These are phyloP conservation scores for Coemansia sp. DNA, from an alignment of 192 early-diverging fungal species.

Conservation along the genomic window DNA sequence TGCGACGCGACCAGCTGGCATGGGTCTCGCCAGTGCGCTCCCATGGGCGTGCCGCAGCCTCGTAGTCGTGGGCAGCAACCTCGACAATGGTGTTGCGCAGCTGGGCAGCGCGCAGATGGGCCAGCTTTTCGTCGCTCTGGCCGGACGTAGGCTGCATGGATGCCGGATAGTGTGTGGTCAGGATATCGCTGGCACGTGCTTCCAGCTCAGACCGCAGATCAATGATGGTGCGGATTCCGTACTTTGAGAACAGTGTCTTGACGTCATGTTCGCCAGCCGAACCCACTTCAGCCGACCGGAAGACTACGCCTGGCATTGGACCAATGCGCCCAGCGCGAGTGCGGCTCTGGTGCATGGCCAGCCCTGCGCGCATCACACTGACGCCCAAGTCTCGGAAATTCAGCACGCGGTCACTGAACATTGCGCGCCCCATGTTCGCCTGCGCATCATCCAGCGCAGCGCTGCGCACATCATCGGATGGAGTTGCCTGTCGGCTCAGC, in stretches of 20 bases:
- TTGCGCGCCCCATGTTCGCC: conserved; percentile 15
- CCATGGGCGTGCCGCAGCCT: conserved; percentile 45
- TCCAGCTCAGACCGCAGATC: conserved; percentile 54
- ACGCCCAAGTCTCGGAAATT: conserved; percentile 53
- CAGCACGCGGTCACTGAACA: conserved; percentile 48
- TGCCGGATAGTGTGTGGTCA: conserved; percentile 48
- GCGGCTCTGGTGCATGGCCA: conserved; percentile 18
- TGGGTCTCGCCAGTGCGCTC: conserved; percentile 46
- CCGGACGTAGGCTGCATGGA: conserved; percentile 46
- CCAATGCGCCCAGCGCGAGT: conserved; percentile 22
- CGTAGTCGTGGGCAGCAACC: conserved; percentile 51
- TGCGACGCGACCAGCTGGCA: conserved; percentile 43
- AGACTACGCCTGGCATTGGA: conserved; percentile 53
- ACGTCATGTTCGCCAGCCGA: conserved; percentile 49
- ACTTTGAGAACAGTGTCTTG: conserved; percentile 43
- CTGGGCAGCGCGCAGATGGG: conserved; percentile 29
- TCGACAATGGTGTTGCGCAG: conserved; percentile 50
- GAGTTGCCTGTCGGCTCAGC: conserved; percentile 13
- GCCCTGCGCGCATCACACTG: conserved; percentile 38
- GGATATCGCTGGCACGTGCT: conserved; percentile 46
- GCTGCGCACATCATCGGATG: conserved; percentile 27
- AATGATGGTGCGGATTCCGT: conserved; percentile 57
- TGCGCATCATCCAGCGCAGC: conserved; percentile 34
- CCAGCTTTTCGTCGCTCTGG: conserved; percentile 45
- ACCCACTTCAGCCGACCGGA: conserved; percentile 53